A percentile compares a stretch with the other conserved stretches of the same genome.
These are phyloP conservation scores for Xylaria sp. DNA, from an alignment of 2,329 filamentous ascomycete species.

Conservation along the genomic window DNA sequence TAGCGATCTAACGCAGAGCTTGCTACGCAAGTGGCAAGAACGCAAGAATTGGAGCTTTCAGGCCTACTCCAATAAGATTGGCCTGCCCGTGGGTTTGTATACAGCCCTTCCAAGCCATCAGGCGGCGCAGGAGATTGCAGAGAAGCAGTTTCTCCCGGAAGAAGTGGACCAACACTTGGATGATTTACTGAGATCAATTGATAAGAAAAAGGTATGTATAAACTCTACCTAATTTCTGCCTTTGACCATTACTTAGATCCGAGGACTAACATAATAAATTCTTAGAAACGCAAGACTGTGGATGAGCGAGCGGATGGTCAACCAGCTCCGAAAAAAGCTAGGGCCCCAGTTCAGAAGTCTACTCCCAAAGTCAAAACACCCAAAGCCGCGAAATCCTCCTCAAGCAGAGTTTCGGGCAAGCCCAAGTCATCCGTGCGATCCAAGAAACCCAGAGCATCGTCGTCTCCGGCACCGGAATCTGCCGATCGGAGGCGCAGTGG, in stretches of 20 bases:
- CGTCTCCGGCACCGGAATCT: conserved; percentile 47
- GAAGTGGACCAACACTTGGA: conserved; percentile 81
- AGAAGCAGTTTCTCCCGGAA: conserved; percentile 84
- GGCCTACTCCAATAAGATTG: conserved; percentile 82
- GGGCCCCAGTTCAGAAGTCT: conserved; percentile 47
- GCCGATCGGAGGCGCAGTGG: conserved; percentile 66
- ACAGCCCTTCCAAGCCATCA: conserved; percentile 78
- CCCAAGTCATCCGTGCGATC: conserved; percentile 42
- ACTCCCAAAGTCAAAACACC: conserved; percentile 49
- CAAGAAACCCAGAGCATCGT: conserved; percentile 47
- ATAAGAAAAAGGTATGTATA: conserved; percentile 74
- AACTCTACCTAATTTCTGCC: background rate
- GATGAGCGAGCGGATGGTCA: conserved; percentile 61
- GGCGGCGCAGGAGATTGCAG: conserved; percentile 83
- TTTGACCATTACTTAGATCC: conserved; percentile 6
- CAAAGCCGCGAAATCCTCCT: conserved; percentile 46
- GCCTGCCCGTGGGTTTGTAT: conserved; percentile 83
- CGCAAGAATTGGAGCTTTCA: conserved; percentile 87
- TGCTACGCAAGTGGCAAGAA: conserved; percentile 88
- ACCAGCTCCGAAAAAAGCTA: conserved; percentile 55
- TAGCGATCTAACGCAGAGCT: conserved; percentile 84
- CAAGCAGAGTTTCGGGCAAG: conserved; percentile 42
- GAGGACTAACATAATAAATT: conserved; percentile 42
- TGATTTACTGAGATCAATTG: conserved; percentile 68
- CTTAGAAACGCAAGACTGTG: conserved; percentile 66